phyloP scores from a whole-genome alignment of 768 basidiomycete genomes.

The Pisolithus marmoratus region DNA sequence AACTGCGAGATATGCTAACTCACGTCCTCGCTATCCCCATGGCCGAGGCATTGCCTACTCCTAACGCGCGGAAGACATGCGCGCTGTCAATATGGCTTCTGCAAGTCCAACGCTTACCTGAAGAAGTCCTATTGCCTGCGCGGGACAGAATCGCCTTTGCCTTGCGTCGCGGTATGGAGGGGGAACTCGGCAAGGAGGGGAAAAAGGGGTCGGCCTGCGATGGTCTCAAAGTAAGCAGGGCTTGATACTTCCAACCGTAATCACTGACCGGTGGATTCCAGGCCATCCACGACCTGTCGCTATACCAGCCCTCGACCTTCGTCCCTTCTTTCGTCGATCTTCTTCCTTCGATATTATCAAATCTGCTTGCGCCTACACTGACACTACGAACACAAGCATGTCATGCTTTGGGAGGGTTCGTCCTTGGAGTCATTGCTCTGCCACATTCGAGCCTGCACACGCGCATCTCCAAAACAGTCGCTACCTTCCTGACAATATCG shows the following conservation, averaged over 20 bases:
- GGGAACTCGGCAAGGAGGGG: slow-evolving; percentile 83
- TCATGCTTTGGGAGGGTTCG: slow-evolving; percentile 69
- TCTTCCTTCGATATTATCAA: slow-evolving; percentile 56
- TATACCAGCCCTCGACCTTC: slow-evolving; percentile 60
- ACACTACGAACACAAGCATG: slow-evolving; percentile 67
- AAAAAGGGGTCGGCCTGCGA: slow-evolving; percentile 81
- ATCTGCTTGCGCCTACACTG: slow-evolving; percentile 59
- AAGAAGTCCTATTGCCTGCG: slow-evolving; percentile 53
- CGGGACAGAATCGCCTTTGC: slow-evolving; percentile 66
- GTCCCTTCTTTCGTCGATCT: slow-evolving; percentile 59
- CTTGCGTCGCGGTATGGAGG: slow-evolving; percentile 70
- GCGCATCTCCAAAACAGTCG: slow-evolving; percentile 45
- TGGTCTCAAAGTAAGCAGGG: slow-evolving; percentile 58
- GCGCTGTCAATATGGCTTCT: slow-evolving; percentile 72
- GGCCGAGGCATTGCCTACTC: slow-evolving; percentile 63
- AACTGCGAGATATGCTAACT: slow-evolving; percentile 56
- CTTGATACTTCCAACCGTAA: slow-evolving; percentile 4
- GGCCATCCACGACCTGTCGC: slow-evolving; percentile 69
- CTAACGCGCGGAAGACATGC: slow-evolving; percentile 82
- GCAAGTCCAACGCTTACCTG: slow-evolving; percentile 65
- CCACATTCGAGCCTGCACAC: slow-evolving; percentile 45
- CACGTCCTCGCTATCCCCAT: slow-evolving; percentile 69
- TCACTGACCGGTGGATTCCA: slow-evolving; percentile 24
- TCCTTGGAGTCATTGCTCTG: slow-evolving; percentile 44
- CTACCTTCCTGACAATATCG: slow-evolving; percentile 41